These are phyloP conservation scores for Podospora comata DNA, from an alignment of 495 filamentous ascomycete genomes.

Conservation along the genomic window DNA sequence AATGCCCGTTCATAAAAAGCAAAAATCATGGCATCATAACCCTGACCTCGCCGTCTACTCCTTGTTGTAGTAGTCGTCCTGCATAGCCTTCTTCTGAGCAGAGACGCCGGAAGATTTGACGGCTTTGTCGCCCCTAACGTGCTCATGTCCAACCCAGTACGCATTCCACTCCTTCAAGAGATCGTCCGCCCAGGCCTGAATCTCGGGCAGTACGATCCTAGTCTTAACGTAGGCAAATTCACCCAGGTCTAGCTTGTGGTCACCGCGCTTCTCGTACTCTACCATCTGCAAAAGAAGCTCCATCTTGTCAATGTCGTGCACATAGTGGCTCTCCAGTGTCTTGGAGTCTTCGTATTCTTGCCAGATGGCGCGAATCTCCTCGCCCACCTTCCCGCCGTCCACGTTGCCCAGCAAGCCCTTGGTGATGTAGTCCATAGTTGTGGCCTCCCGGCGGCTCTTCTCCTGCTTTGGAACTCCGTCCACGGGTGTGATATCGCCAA, in stretches of 20 bases:
- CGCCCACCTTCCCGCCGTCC: conserved; percentile 60
- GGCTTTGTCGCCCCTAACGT: conserved; percentile 42
- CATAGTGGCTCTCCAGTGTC: conserved; percentile 80
- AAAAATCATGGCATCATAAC: neutral
- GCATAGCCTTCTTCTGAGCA: conserved; percentile 33
- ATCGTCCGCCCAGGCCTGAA: conserved; percentile 72
- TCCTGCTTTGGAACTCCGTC: conserved; percentile 69
- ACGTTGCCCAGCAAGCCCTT: conserved; percentile 68
- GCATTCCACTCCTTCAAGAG: conserved; percentile 71
- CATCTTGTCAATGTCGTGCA: conserved; percentile 96
- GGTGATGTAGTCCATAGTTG: conserved; percentile 87
- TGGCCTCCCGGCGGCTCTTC: conserved; percentile 80
- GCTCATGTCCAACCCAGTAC: conserved; percentile 59
- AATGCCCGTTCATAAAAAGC: neutral
- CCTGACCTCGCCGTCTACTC: conserved; percentile 15
- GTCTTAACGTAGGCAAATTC: conserved; percentile 78
- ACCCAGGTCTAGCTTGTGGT: conserved; percentile 65
- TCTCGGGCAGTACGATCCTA: conserved; percentile 71
- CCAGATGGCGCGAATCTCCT: conserved; percentile 74
- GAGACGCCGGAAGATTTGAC: conserved; percentile 41
- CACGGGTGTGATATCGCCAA: conserved; percentile 92
- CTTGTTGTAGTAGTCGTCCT: conserved; percentile 44
- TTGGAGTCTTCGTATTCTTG: conserved; percentile 86
- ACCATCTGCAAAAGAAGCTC: conserved; percentile 93
- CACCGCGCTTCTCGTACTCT: conserved; percentile 80